Evolutionary conservation across 1,284 basidiomycete genomes (phyloP), one percentile per base, ranked within the genome.

Genomic region (Porodaedalea pini): DNA sequence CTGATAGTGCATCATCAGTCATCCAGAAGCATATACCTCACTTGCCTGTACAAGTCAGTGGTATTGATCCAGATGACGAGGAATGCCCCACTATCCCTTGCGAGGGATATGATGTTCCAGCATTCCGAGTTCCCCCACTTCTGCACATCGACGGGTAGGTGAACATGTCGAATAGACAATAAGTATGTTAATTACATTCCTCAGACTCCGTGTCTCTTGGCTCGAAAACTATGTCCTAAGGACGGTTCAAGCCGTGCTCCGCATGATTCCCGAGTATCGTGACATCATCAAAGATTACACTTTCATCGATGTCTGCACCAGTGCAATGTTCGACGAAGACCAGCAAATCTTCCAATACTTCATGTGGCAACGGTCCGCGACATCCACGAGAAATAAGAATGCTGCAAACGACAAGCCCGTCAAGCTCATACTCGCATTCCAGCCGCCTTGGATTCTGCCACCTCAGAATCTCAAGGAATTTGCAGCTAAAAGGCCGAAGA

Each of bases 401-500:
- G 56, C 44, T 44, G 66, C 64, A 40, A n/a, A n/a, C n/a, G 62
- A 69, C n/a, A 62, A 64, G 29, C 61, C 61, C 19, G 68, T 75
- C 27, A 72, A 75, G 25, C 66, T 82, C 2, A 68, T 80, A 6
- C 64, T 88, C 40, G 80, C 83, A 44, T 74, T 83, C 51, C 81
- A 86, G 66, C 79, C 86, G 3, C 85, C 86, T 1, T 89, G 85
- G 83, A 71, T 82, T 37, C 69, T 87, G 34, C 78, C 82, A 3
- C 64, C 68, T 17, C 69, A 72, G 41, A 86, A 89, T 63, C 66
- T 90, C 27, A 70, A 78, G 49, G 72, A 77, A 56, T 86, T 89
- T 64, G 66, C 74, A 13, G 66, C 66, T 31, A 78, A 76, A 56
- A 70, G 69, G 58, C 71, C 45, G 25, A n/a, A 37, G n/a, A 23